phyloP scores from a whole-genome alignment of 139 green algal species.

The Closterium sp. region DNA sequence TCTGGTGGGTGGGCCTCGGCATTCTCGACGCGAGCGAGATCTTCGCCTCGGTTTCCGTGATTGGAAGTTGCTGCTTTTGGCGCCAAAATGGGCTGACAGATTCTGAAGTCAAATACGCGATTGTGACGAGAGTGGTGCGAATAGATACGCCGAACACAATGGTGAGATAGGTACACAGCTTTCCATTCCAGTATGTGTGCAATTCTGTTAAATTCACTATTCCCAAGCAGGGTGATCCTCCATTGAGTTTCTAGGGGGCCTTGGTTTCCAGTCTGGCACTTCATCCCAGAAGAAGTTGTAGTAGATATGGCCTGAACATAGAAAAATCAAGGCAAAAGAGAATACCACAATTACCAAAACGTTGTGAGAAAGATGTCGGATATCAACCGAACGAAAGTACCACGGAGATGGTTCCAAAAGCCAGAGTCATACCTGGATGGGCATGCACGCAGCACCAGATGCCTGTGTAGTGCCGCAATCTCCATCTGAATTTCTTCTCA shows the following conservation, averaged over 20 bases:
- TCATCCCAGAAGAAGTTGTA: slow-evolving; percentile 69
- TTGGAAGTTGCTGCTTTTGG: neutral
- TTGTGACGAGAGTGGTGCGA: too few species aligned
- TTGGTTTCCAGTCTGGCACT: neutral
- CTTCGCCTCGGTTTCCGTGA: neutral
- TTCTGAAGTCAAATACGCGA: too few species aligned
- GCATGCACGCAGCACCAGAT: neutral
- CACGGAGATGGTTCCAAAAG: too few species aligned
- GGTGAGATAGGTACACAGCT: too few species aligned
- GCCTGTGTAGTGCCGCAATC: neutral
- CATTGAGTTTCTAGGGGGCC: neutral
- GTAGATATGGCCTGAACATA: slow-evolving; percentile 76
- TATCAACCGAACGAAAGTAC: too few species aligned
- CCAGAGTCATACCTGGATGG: neutral
- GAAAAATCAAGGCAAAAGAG: neutral
- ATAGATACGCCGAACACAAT: too few species aligned
- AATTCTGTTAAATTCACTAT: neutral
- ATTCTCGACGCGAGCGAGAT: neutral
- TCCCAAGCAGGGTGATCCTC: neutral
- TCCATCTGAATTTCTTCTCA: neutral
- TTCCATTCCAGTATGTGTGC: too few species aligned
- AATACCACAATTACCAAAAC: neutral
- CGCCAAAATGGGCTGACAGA: neutral
- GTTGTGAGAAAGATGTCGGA: too few species aligned
- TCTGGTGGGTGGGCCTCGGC: too few species aligned